Conservation (phyloP, 1,284 basidiomycete species). For the Ceratobasidium papillatum region DNA sequence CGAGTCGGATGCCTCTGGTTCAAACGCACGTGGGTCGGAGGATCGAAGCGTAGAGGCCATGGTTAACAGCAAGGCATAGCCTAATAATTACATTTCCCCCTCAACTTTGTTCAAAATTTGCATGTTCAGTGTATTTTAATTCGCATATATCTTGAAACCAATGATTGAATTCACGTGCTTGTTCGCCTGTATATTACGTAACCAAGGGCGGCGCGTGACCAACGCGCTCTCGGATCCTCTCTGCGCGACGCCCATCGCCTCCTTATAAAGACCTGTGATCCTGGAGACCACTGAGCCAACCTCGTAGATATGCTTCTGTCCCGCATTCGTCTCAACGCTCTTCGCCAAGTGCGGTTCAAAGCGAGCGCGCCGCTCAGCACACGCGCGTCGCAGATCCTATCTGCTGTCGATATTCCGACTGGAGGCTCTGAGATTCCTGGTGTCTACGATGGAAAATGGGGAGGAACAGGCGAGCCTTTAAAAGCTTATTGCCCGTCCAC, state of each 20-base stretch:
- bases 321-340: conserved; percentile 23
- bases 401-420: conserved; percentile 67
- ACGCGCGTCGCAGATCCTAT: conserved; percentile 69
- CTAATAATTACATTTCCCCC: background rate
- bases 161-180: conserved; percentile 4
- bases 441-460: conserved; percentile 81
- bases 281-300: background rate
- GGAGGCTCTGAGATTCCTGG: conserved; percentile 62
- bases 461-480: conserved; percentile 74
- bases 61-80: conserved; percentile 19
- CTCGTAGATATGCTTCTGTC: conserved; percentile 14
- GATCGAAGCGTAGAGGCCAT: conserved; percentile 29
- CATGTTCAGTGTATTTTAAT: conserved; percentile 17
- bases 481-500: conserved; percentile 78
- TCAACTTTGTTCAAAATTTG: background rate
- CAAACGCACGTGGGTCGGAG: conserved; percentile 11
- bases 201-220: conserved; percentile 12
- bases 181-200: background rate
- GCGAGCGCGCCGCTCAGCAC: conserved; percentile 38
- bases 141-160: conserved; percentile 26
- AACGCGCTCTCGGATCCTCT: conserved; percentile 26
- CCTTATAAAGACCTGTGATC: background rate
- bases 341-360: conserved; percentile 19
- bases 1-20: conserved; percentile 11
- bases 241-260: background rate